Evolutionary conservation across 2,329 filamentous ascomycete genomes (phyloP).

Genomic region (Fusarium bactridioides): DNA sequence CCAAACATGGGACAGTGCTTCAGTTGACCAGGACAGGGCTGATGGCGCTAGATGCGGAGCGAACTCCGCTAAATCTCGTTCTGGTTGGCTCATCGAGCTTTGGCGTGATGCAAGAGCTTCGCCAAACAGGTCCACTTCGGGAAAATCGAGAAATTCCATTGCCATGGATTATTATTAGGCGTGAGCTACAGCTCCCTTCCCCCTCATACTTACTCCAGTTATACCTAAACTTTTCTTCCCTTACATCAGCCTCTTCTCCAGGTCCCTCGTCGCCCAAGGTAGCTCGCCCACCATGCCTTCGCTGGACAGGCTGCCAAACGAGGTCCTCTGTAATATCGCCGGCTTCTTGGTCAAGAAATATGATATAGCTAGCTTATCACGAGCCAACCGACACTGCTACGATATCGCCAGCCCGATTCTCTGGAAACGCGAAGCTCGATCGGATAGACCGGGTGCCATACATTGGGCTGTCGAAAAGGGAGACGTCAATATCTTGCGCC

Average conservation of each 20-base stretch:
- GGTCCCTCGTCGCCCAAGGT: slow-evolving; percentile 16
- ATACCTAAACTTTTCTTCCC: background rate
- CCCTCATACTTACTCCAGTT: background rate
- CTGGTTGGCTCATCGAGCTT: slow-evolving; percentile 13
- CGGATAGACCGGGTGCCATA: slow-evolving; percentile 39
- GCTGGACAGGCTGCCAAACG: slow-evolving; percentile 44
- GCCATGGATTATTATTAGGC: background rate
- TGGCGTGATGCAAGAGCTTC: slow-evolving; percentile 2
- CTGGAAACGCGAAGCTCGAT: slow-evolving; percentile 40
- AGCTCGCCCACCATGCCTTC: slow-evolving; percentile 39
- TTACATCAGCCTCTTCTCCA: slow-evolving; percentile 1
- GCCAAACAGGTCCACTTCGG: slow-evolving; percentile 1
- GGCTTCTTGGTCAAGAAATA: slow-evolving; percentile 39
- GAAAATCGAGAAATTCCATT: slow-evolving; percentile 18
- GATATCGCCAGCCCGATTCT: slow-evolving; percentile 39
- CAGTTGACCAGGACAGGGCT: slow-evolving; percentile 13
- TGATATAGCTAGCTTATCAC: slow-evolving; percentile 39
- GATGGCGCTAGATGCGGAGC: slow-evolving; percentile 15
- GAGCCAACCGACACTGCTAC: slow-evolving; percentile 37
- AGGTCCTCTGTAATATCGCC: slow-evolving; percentile 39
- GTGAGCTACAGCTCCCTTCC: slow-evolving; percentile 34
- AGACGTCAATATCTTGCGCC: slow-evolving; percentile 31
- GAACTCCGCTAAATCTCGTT: background rate
- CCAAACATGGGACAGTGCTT: background rate
- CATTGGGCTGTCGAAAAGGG: slow-evolving; percentile 41